Base-by-base conservation (phyloP, 2,329 filamentous ascomycete species). In the Saccharata proteae region DNA sequence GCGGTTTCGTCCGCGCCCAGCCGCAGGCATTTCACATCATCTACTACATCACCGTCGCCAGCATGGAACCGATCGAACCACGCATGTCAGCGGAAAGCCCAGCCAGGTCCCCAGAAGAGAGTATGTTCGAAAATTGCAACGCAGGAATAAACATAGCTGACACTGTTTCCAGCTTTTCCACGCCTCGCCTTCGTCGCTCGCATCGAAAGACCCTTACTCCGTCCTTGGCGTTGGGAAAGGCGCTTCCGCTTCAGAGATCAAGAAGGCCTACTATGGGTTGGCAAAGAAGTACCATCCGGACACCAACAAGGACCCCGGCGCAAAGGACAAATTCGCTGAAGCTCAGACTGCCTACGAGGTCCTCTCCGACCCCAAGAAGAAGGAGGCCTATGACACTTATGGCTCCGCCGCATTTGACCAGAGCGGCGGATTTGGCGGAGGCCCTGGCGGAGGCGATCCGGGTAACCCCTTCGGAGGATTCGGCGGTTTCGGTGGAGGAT, bases 251-350 rank as follows among this genome's bases (percentile, higher is more conserved):
- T 65, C 74, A 37, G 88, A 96, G 20, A 96, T 98, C 54, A 98
- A 98, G 56, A 96, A 94, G 57, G 86, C 90, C 3, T 98, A 98
- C 64, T 98, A 98, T 54, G 83, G 86, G 30, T 67, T 96, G 37
- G 90, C 90, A 13, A 98, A 98, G 60, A 98, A 96, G 52, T 98
- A 75, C 54, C 90, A 98, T 49, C 90, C 90, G 6, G 90, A 98
- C 54, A 96, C 90, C 20, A 98, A 96, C 67, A 96, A 96, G 57
- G 90, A 96, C 45, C 57, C 82, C 3, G 70, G 65, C n/a, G 86
- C 90, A 20, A 96, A 96, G 55, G 90, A 96, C 47, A 88, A 81
- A 48, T 98, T 98, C 48, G 72, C 78, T 40, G 88, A 94, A 45
- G 83, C 92, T 33, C 90, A 98, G 57, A 74, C 80, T 18, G 84